These are phyloP conservation scores for Melaleuca quinquenervia DNA, from an alignment of 345 rosid genomes.

Conservation along the genomic window DNA sequence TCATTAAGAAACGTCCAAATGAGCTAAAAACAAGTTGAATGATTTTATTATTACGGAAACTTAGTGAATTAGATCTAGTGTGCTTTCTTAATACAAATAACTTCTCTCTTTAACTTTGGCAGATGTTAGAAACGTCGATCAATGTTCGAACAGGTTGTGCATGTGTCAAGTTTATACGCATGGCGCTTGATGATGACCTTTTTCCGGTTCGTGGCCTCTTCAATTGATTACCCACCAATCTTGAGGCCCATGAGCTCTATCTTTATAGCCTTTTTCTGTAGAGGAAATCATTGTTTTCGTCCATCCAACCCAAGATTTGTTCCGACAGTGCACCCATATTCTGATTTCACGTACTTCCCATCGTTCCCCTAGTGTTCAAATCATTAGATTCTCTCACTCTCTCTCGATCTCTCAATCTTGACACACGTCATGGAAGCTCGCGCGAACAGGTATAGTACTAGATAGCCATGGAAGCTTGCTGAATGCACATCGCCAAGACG, in stretches of 20 bases:
- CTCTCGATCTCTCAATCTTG: not conserved
- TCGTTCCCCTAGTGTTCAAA: not conserved
- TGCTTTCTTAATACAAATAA: not conserved
- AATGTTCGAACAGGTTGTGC: not conserved
- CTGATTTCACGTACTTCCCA: not conserved
- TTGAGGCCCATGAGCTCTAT: not conserved
- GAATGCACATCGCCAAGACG: not conserved
- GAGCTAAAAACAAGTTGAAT: not conserved
- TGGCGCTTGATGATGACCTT: not conserved
- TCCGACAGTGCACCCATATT: not conserved
- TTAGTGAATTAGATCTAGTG: not conserved
- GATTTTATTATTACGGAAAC: not conserved
- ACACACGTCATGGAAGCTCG: not conserved
- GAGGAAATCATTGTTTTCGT: not conserved
- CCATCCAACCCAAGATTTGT: not conserved
- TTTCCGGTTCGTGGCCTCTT: not conserved
- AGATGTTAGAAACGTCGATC: not conserved
- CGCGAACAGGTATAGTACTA: not conserved
- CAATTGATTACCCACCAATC: not conserved
- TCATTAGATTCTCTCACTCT: not conserved
- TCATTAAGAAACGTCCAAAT: not conserved
- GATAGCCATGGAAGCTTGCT: not conserved
- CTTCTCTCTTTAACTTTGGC: not conserved
- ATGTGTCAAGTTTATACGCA: not conserved
- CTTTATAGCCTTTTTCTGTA: not conserved